phyloP scores from a whole-genome alignment of 345 rosid species.

The Eucalyptus pauciflora region DNA sequence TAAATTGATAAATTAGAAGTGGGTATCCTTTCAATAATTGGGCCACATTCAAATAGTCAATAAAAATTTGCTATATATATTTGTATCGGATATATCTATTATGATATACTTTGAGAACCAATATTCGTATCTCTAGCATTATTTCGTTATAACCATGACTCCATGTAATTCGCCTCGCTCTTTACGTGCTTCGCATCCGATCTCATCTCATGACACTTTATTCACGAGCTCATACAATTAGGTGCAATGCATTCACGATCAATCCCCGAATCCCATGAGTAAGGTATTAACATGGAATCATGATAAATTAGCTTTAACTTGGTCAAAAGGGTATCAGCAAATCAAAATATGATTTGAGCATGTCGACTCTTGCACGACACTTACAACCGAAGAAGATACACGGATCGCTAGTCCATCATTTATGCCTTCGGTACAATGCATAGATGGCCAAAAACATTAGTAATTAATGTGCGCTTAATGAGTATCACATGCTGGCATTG shows the following conservation, averaged over 20 bases:
- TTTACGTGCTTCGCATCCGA: not conserved
- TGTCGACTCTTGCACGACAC: not conserved
- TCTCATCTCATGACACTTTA: not conserved
- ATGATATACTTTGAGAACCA: not conserved
- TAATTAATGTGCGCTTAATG: not conserved
- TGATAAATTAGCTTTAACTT: not conserved
- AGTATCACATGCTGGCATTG: not conserved
- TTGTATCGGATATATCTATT: not conserved
- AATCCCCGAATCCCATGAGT: not conserved
- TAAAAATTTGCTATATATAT: not conserved
- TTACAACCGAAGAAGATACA: not conserved
- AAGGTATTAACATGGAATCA: not conserved
- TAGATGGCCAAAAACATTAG: not conserved
- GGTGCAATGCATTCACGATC: not conserved
- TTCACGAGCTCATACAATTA: not conserved
- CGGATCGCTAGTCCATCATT: not conserved
- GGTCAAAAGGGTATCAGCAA: not conserved
- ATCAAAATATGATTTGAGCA: not conserved
- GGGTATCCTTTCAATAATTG: not conserved
- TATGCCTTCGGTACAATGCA: not conserved
- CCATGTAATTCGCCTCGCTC: rapidly evolving
- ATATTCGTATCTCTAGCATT: not conserved
- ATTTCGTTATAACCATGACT: not conserved
- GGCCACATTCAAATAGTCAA: not conserved
- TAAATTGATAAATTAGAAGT: not conserved